These are phyloP conservation scores for Penicillium crustosum DNA, from an alignment of 2,329 filamentous ascomycete species.

Conservation along the genomic window DNA sequence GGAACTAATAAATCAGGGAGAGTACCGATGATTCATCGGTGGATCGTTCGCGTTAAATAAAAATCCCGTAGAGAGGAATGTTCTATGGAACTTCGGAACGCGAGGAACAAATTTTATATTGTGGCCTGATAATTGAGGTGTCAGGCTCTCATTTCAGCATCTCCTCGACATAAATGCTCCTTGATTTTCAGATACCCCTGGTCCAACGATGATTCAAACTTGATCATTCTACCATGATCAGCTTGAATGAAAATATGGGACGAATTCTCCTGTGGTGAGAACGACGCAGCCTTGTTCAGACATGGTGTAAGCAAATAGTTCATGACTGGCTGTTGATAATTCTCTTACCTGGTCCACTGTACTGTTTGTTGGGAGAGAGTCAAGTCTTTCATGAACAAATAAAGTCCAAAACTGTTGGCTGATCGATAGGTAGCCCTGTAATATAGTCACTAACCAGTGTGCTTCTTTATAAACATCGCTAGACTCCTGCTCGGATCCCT, in stretches of 20 bases:
- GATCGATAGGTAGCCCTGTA: slow-evolving; percentile 9
- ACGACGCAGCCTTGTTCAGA: neutral
- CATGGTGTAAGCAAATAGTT: neutral
- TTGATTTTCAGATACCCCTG: slow-evolving; percentile 15
- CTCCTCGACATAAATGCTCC: neutral
- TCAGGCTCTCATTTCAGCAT: neutral
- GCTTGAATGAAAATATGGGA: slow-evolving; percentile 28
- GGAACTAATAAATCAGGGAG: neutral
- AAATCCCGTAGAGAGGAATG: neutral
- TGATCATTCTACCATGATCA: slow-evolving; percentile 29
- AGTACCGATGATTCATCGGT: neutral
- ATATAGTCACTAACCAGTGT: slow-evolving; percentile 8
- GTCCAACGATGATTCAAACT: slow-evolving; percentile 18
- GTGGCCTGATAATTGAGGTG: neutral
- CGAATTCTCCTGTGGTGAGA: neutral
- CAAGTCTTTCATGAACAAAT: slow-evolving; percentile 6
- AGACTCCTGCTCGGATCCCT: slow-evolving; percentile 28
- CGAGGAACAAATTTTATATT: neutral
- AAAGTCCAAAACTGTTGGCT: slow-evolving; percentile 5
- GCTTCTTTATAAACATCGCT: slow-evolving; percentile 16
- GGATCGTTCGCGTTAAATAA: neutral
- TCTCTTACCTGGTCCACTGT: slow-evolving; percentile 5
- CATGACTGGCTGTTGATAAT: neutral
- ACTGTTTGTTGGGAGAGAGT: neutral
- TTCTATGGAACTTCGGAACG: neutral